Percentiles rank a stretch among this genome's conserved stretches.
These are phyloP conservation scores for Vitis vinifera DNA, from an alignment of 164 flowering plant genomes.

Conservation along the genomic window ASM3070453v1 NC_081810.1:20776001-20776500, in stretches of 20 bases:
- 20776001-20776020: background rate
- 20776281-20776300: background rate
- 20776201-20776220: background rate
- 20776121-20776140: conserved; percentile 71
- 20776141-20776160: conserved; percentile 33
- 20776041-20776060: conserved; percentile 13
- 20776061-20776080: conserved; percentile 28
- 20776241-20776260: background rate
- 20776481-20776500: too few species aligned
- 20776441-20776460: too few species aligned
- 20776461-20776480: too few species aligned
- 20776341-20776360: too few species aligned
- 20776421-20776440: too few species aligned
- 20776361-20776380: too few species aligned
- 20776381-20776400: too few species aligned
- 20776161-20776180: conserved; percentile 15
- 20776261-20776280: background rate
- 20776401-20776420: too few species aligned
- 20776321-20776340: too few species aligned
- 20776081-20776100: conserved; percentile 64
- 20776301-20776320: background rate
- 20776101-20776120: conserved; percentile 63
- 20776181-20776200: conserved; percentile 10
- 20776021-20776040: conserved; percentile 23
- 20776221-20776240: background rate